Evolutionary conservation across 169 alveolate genomes (phyloP), one percentile per base, ranked within the genome.

Genomic region (Cryptosporidium baileyi): DNA sequence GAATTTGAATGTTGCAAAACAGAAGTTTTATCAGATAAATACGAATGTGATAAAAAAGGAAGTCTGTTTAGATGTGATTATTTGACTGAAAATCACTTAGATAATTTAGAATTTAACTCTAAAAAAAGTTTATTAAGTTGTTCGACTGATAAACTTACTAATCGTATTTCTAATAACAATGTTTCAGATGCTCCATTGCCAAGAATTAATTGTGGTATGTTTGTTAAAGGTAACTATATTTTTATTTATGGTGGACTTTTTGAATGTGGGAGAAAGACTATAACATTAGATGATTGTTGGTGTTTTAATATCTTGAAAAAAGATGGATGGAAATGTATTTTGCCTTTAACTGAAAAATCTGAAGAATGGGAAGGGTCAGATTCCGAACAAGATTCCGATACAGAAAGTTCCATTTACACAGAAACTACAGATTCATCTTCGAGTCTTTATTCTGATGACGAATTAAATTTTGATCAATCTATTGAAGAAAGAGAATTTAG

Each of bases 241-340:
- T 61, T 81, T 62, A 62, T 92, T 61, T 89, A 60, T 61, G 95
- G 95, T 47, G 95, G 95, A 19, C 41, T 91, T 79, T 79, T 90
- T 89, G 95, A 92, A 80, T 67, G 89, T 19, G 92, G 91, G 49
- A 89, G 80, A 59, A 90, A 80, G 57, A 92, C 82, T 44, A 80
- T 92, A 45, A 92, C 92, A 44, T 79, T 92, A 22, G 93, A 88
- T 60, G 95, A 92, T 74, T 89, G 92, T 65, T 92, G 95, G 95
- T 89, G 88, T 30, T 89, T 91, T 52, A 82, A 91, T 67, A 51
- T 74, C 13, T 88, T 89, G 19, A 92, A 89, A 74, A 90, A 90
- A 28, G 85, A 91, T 89, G 85, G 57, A 13, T 92, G 95, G 95
- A 81, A 61, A 43, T 89, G 92, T 40, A 82, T 90, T 52, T 80